These are phyloP conservation scores for Candida pseudoglaebosa DNA, from an alignment of 805 yeast species.

Conservation along the genomic window DNA sequence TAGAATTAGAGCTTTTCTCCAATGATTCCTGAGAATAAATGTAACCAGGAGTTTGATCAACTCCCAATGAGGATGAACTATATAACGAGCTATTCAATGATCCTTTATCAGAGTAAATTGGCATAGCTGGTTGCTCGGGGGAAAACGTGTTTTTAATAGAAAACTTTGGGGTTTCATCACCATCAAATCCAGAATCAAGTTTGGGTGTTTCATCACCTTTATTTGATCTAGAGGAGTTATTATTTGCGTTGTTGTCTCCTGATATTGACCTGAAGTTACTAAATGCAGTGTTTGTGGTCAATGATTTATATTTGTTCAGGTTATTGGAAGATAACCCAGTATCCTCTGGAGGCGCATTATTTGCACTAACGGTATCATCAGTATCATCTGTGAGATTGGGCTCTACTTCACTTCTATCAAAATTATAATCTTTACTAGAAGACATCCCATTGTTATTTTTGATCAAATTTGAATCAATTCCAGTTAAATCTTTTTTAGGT, in stretches of 20 bases:
- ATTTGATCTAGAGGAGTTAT: neutral
- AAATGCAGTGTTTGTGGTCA: constrained; percentile 30
- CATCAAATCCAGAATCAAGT: neutral
- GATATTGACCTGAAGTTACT: constrained; percentile 21
- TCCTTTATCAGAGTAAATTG: neutral
- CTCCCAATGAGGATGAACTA: neutral
- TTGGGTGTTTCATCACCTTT: neutral
- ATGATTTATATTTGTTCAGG: constrained; percentile 12
- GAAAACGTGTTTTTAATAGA: neutral
- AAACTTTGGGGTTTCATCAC: constrained; percentile 1
- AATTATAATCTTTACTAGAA: too few species aligned
- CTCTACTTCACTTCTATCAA: neutral
- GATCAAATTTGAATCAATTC: neutral
- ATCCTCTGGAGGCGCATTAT: neutral
- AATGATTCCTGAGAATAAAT: constrained; percentile 2
- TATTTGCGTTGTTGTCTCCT: neutral
- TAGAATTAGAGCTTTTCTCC: constrained; percentile 1
- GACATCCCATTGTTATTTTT: too few species aligned
- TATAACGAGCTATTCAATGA: constrained; percentile 1
- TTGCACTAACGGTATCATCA: neutral
- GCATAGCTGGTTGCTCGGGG: neutral
- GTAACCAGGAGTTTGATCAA: constrained; percentile 1
- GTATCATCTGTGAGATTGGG: neutral
- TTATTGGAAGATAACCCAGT: constrained; percentile 2
- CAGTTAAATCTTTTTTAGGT: constrained; percentile 3